These are phyloP conservation scores for Trichocladium antarcticum DNA, from an alignment of 495 filamentous ascomycete genomes.

Conservation along the genomic window DNA sequence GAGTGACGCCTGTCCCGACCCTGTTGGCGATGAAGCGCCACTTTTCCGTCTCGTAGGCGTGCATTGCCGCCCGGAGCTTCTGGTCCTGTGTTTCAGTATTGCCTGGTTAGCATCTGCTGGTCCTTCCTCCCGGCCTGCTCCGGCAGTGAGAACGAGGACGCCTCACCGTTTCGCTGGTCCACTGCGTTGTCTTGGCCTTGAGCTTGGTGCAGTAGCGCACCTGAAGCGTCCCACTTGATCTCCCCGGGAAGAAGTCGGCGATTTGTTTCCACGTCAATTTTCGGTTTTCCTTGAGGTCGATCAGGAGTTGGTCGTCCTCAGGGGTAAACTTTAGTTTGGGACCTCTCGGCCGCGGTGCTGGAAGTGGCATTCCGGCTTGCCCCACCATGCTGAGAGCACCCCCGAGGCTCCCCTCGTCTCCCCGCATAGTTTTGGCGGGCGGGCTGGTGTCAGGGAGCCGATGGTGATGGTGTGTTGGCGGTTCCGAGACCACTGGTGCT, in stretches of 20 bases:
- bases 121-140: not conserved
- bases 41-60: constrained; percentile 81
- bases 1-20: constrained; percentile 74
- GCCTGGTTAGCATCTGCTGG: not conserved
- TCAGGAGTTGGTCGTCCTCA: constrained; percentile 72
- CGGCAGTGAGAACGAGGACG: not conserved
- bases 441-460: constrained; percentile 54
- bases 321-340: constrained; percentile 85
- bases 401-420: constrained; percentile 36
- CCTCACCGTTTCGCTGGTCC: constrained; percentile 83
- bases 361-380: constrained; percentile 69
- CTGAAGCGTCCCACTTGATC: constrained; percentile 78
- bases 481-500: constrained; percentile 26
- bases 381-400: constrained; percentile 65
- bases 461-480: constrained; percentile 60
- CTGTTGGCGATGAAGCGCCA: constrained; percentile 83
- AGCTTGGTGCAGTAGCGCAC: constrained; percentile 90
- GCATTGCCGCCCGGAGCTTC: constrained; percentile 64
- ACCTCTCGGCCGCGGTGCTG: constrained; percentile 62
- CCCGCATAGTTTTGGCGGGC: constrained; percentile 46
- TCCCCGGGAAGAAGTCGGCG: constrained; percentile 82
- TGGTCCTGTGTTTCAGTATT: constrained; percentile 47
- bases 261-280: constrained; percentile 94
- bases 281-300: constrained; percentile 86
- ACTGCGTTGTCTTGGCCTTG: constrained; percentile 82